Base-by-base conservation (phyloP, 176 grass and related monocot species). In the Chrysopogon serrulatus region DNA sequence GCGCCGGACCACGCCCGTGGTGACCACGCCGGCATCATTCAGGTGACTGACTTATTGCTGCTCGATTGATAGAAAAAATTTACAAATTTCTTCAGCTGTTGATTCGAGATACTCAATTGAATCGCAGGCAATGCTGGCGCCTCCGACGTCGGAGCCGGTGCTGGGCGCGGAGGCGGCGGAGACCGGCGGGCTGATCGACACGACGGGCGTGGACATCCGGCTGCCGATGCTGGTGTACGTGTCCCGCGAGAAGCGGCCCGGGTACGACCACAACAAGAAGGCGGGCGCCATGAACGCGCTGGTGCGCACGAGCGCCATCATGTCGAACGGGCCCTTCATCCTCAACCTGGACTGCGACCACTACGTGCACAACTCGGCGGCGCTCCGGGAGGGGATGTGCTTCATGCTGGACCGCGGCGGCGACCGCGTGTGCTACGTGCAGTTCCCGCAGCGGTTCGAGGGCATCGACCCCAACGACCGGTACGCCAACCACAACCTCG, bases 181-280 rank as follows among this genome's bases (percentile, higher is more conserved):
- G 32, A 63, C 65, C 3, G 65, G 71, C 13, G 88, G 76, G 19
- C 86, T 91, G 59, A 81, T 99, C 18, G 84, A 96, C 68, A 96
- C 93, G 0, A 86, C 91, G 0, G 91, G 91, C 15, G 91, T 99
- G 10, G 96, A 96, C 86, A 81, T 88, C 30, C 91, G 96, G 19
- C 86, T 99, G 33, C 91, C 96, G 8, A 96, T 99, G 96, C 85
- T 99, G 33, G 96, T 94, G 65, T 99, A 96, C 24, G 91, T 99
- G 26, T 99, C 96, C 0, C 85, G 96, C 5, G 96, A 99, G 82
- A 99, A 95, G 74, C 85, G 89, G 7, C 93, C 93, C 0, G 93
- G 96, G 21, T 96, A 96, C 41, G 89, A 99, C 65, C 96, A 99
- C 87, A 99, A 99, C 93, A 96, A 96, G 83, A 99, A 99, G 81